Evolutionary conservation across 164 flowering plant genomes (phyloP).

Genomic region (Vitis amurensis): DNA sequence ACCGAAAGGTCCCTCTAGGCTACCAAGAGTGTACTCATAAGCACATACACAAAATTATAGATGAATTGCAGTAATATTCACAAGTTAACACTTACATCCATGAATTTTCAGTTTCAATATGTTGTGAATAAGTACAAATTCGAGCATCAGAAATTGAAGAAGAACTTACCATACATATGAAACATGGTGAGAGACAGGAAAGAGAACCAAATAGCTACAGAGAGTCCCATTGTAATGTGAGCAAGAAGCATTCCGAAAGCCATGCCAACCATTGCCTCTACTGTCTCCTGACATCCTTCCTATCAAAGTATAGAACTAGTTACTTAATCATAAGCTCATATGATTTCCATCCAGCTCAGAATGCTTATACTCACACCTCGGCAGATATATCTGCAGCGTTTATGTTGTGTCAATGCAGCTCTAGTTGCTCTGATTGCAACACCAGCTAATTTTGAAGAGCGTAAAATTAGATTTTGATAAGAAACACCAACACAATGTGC

Average conservation of each 20-base stretch:
- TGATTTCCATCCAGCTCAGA: slow-evolving; percentile 5
- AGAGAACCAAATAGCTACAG: slow-evolving; percentile 79
- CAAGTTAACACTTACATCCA: no score
- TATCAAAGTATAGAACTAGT: slow-evolving; percentile 19
- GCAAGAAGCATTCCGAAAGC: slow-evolving; percentile 95
- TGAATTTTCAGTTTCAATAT: no score
- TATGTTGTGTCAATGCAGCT: slow-evolving; percentile 98
- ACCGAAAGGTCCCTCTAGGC: no score
- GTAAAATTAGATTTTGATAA: neutral
- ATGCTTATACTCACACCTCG: slow-evolving; percentile 51
- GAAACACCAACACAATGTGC: no score
- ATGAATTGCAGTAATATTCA: no score
- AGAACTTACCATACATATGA: slow-evolving; percentile 92
- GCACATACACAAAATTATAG: no score
- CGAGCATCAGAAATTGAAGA: neutral
- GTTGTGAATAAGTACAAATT: no score
- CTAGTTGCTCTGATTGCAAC: slow-evolving; percentile 99
- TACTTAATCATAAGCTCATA: neutral
- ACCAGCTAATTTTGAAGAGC: slow-evolving; percentile 63
- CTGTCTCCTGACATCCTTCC: slow-evolving; percentile 99
- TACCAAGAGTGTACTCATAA: no score
- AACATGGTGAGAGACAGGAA: slow-evolving; percentile 84
- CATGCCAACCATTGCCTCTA: slow-evolving; percentile 98
- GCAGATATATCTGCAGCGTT: slow-evolving; percentile 99
- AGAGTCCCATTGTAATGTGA: slow-evolving; percentile 69